phyloP scores from a whole-genome alignment of 768 basidiomycete species.

The Serendipita sp. region DNA sequence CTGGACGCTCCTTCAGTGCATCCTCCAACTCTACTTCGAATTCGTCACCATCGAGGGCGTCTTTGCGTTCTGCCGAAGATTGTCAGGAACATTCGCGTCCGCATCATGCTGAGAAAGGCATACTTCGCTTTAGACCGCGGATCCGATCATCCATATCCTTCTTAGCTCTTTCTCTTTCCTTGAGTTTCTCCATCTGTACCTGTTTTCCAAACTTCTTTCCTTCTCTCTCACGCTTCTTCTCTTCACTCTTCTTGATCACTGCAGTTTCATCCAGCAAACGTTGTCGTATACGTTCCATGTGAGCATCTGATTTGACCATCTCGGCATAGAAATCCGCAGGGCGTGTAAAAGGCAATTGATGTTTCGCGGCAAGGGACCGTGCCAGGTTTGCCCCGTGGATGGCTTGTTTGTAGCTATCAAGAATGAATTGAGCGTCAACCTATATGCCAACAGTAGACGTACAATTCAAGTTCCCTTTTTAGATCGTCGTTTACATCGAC shows the following conservation, averaged over 20 bases:
- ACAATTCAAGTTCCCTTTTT: conserved; percentile 93
- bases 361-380: conserved; percentile 56
- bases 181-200: conserved; percentile 86
- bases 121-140: conserved; percentile 82
- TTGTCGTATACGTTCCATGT: conserved; percentile 94
- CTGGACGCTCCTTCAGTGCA: conserved; percentile 59
- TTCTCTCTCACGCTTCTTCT: conserved; percentile 79
- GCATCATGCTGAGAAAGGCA: conserved; percentile 13
- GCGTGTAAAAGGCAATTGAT: conserved; percentile 73
- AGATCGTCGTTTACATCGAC: conserved; percentile 79
- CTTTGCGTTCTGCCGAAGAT: conserved; percentile 55
- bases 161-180: conserved; percentile 76
- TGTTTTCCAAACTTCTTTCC: conserved; percentile 98
- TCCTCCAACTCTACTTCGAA: conserved; percentile 89
- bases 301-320: conserved; percentile 93
- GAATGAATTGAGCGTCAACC: not conserved
- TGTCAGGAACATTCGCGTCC: not conserved
- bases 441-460: conserved; percentile 20
- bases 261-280: conserved; percentile 77
- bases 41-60: conserved; percentile 54
- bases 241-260: conserved; percentile 79
- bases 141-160: conserved; percentile 83
- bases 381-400: conserved; percentile 68
- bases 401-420: conserved; percentile 82
- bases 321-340: conserved; percentile 94